A percentile compares a stretch with the other conserved stretches of the same genome.
Conservation (phyloP, 1,139 yeast genomes). For the Suhomyces maxii region DNA sequence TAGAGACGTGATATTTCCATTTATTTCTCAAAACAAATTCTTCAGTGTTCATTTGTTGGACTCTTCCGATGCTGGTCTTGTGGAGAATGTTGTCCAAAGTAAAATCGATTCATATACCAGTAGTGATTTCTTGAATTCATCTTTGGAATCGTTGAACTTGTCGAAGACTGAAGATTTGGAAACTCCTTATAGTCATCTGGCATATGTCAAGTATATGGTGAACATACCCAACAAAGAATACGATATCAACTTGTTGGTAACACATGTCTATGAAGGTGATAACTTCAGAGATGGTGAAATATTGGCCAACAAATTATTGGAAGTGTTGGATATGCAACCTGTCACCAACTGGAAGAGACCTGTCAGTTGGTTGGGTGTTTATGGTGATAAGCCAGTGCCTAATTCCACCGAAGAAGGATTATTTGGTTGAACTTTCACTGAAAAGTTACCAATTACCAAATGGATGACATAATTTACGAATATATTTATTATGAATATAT, state of each 20-base stretch:
- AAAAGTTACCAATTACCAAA: not conserved
- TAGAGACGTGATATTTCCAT: slow-evolving; percentile 51
- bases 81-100: slow-evolving; percentile 25
- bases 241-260: slow-evolving; percentile 31
- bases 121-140: slow-evolving; percentile 34
- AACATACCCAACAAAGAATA: slow-evolving; percentile 4
- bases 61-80: slow-evolving; percentile 67
- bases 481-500: no score
- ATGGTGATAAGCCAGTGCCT: slow-evolving; percentile 72
- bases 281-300: slow-evolving; percentile 70
- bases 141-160: slow-evolving; percentile 32
- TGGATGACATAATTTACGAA: no score
- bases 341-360: slow-evolving; percentile 51
- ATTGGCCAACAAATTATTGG: slow-evolving; percentile 45
- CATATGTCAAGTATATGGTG: slow-evolving; percentile 5
- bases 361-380: slow-evolving; percentile 80
- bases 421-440: slow-evolving; percentile 46
- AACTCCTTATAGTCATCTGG: slow-evolving; percentile 9
- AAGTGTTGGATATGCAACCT: slow-evolving; percentile 26
- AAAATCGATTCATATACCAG: slow-evolving; percentile 32
- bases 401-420: slow-evolving; percentile 74
- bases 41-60: slow-evolving; percentile 59
- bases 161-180: slow-evolving; percentile 8
- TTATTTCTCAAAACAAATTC: slow-evolving; percentile 42
- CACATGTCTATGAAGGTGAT: slow-evolving; percentile 86